Conservation (phyloP, 306 rosid genomes). For the Casuarina cunninghamiana region DNA sequence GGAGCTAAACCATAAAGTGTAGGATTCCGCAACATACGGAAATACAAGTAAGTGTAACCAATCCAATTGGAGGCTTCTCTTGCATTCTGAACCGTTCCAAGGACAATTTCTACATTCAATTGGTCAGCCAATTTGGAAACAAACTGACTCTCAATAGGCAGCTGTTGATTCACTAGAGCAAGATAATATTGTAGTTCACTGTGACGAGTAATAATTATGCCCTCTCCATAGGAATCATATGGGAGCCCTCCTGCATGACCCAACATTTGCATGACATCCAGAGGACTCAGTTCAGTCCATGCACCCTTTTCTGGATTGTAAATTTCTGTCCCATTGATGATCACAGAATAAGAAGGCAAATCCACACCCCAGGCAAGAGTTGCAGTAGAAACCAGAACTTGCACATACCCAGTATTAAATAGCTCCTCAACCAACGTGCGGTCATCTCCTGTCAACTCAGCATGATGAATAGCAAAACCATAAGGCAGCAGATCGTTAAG, state of each 20-base stretch:
- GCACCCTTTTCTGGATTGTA: constrained; percentile 94
- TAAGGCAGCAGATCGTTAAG: too few species aligned
- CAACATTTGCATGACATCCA: too few species aligned
- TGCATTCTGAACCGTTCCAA: constrained; percentile 91
- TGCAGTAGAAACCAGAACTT: too few species aligned
- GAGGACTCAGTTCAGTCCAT: constrained; percentile 60
- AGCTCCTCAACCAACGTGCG: constrained; percentile 96
- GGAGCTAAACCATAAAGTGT: constrained; percentile 77
- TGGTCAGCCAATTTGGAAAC: constrained; percentile 60
- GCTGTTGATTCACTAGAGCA: constrained; percentile 90
- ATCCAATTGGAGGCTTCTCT: constrained; percentile 83
- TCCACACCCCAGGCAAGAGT: too few species aligned
- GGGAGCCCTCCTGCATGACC: constrained; percentile 18
- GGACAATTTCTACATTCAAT: constrained; percentile 87
- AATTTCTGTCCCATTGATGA: constrained; percentile 84
- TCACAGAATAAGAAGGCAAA: too few species aligned
- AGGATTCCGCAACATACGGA: constrained; percentile 83
- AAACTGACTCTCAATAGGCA: constrained; percentile 68
- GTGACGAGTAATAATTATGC: constrained; percentile 88
- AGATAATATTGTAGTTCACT: constrained; percentile 90
- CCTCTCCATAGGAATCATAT: constrained; percentile 81
- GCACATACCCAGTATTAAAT: constrained; percentile 83
- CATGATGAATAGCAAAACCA: too few species aligned
- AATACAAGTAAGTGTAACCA: constrained; percentile 78
- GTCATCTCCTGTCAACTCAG: constrained; percentile 48